phyloP scores from a whole-genome alignment of 768 basidiomycete genomes.

The Erythrobasidium yunnanense region DNA sequence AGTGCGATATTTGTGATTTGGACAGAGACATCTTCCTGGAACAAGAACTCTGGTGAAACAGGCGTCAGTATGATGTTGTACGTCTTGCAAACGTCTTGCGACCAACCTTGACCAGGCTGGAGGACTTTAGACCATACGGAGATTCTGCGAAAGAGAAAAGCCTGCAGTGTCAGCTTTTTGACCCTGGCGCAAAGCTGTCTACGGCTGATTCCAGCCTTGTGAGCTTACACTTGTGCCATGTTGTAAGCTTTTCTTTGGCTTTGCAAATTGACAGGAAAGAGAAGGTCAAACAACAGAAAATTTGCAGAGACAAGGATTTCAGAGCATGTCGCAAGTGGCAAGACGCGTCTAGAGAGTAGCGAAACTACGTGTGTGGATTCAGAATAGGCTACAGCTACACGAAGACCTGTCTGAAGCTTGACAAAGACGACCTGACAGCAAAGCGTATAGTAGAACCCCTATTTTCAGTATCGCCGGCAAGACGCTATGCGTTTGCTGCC shows the following conservation, averaged over 20 bases:
- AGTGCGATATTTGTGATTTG: conserved; percentile 27
- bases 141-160: background rate
- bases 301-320: no score
- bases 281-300: background rate
- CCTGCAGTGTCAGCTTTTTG: background rate
- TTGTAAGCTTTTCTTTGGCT: background rate
- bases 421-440: no score
- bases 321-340: no score
- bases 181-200: background rate
- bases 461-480: no score
- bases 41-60: background rate
- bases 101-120: conserved; percentile 19
- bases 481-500: no score
- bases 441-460: no score
- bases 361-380: no score
- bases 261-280: background rate
- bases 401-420: no score
- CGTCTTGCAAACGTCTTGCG: background rate
- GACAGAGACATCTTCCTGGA: conserved; percentile 9
- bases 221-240: background rate
- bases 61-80: background rate
- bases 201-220: no score
- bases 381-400: no score
- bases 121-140: conserved; percentile 18
- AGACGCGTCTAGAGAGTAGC: no score